Evolutionary conservation across 2,329 filamentous ascomycete species (phyloP), one percentile per base, ranked within the genome.

Genomic region (Neofusicoccum umdonicola): DNA sequence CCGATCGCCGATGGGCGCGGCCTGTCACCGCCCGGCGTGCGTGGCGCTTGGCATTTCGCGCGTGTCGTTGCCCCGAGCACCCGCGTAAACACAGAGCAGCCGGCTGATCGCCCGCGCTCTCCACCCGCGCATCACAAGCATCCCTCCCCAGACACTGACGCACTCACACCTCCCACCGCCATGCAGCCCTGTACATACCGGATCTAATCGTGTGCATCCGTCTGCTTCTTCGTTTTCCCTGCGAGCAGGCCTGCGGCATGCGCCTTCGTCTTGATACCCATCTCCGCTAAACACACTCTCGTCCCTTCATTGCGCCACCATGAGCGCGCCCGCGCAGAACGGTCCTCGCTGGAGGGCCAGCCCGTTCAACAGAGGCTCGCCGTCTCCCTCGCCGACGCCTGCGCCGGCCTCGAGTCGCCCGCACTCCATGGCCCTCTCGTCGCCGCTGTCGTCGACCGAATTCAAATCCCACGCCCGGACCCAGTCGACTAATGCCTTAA

Each of bases 261-360:
- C 61, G n/a, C 34, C 12, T 63, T 54, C 50, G 48, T 31, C 44
- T 56, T 63, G 50, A 63, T 63, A 56, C 61, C 61, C 61, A 19
- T 35, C 37, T 45, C 61, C 31, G 41, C 17, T 63, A 45, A 56
- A 44, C 61, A 56, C 11, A 34, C 45, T 51, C 27, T 15, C 50
- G 41, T 42, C 47, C 41, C 35, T n/a, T 48, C 22, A n/a, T 44
- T 39, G 62, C 62, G 51, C 41, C 61, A 44, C 58, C 68, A 87
- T 86, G 83, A 82, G 82, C 73, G 81, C 79, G 63, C 84, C 84
- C 76, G 81, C 84, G 67, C 81, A 84, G 71, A 86, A 83, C 76
- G 85, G 86, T 77, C 86, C 88, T 70, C 86, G 89, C 75, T 91
- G 89, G 82, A 89, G 92, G 72, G 90, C 88, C 75, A 94, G 92